These are phyloP conservation scores for Curvularia hawaiiensis DNA, from an alignment of 2,329 filamentous ascomycete genomes.

Conservation along the genomic window DNA sequence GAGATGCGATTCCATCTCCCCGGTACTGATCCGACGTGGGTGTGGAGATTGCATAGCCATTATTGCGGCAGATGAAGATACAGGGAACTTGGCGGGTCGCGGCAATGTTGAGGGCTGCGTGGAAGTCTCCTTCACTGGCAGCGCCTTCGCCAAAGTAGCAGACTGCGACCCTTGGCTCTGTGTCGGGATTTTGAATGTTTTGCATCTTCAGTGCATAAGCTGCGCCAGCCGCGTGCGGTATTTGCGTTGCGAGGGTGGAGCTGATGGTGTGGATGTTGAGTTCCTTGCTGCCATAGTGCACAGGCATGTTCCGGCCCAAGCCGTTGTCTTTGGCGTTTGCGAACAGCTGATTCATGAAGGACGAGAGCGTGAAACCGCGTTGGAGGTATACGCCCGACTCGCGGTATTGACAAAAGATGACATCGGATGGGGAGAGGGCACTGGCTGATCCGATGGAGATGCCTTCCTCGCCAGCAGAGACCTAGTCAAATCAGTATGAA, in stretches of 20 bases:
- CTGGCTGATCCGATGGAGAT: slow-evolving; percentile 89
- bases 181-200: slow-evolving; percentile 70
- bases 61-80: slow-evolving; percentile 90
- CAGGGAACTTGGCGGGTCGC: slow-evolving; percentile 87
- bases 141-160: slow-evolving; percentile 93
- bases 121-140: slow-evolving; percentile 89
- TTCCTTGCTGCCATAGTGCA: slow-evolving; percentile 87
- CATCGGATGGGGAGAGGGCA: slow-evolving; percentile 80
- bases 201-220: slow-evolving; percentile 89
- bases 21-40: slow-evolving; percentile 90
- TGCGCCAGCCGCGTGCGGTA: slow-evolving; percentile 85
- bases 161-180: slow-evolving; percentile 67
- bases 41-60: slow-evolving; percentile 89
- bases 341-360: slow-evolving; percentile 97
- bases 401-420: slow-evolving; percentile 92
- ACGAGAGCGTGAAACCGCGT: slow-evolving; percentile 80
- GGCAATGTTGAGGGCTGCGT: slow-evolving; percentile 88
- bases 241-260: slow-evolving; percentile 84
- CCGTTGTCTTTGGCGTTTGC: slow-evolving; percentile 82
- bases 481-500: slow-evolving; percentile 41
- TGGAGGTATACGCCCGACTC: slow-evolving; percentile 92
- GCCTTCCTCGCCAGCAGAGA: slow-evolving; percentile 90
- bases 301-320: slow-evolving; percentile 91
- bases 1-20: slow-evolving; percentile 86
- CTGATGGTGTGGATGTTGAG: slow-evolving; percentile 89